Evolutionary conservation across 176 grass and related monocot species (phyloP), one percentile per base, ranked within the genome.

Genomic region (Oryza nivara): DNA sequence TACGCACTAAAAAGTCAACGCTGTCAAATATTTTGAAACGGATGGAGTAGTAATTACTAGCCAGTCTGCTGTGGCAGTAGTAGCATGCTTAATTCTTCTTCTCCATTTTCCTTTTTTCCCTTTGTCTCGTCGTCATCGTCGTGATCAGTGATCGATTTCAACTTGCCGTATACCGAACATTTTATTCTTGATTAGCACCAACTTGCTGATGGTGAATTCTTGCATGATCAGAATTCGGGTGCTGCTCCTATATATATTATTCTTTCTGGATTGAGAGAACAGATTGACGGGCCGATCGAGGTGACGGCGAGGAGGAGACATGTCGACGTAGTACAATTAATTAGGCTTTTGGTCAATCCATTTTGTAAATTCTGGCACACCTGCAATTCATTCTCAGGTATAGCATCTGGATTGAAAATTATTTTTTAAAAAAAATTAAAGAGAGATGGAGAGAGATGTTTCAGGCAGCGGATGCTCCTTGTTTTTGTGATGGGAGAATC

Each of bases 221-320:
- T 45, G 30, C 30, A 32, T 32, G 61, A 79, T 80, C 40, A 84
- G 58, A 88, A 84, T 84, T 84, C 19, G 44, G 51, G 84, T 87
- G 79, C 67, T 41, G 7, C 40, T 41, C 40, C 40, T 41, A 41
- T 41, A 41, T 80, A 84, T 84, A 47, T 65, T 43, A 73, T 78
- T 80, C 75, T 74, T 47, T 48, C 61, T 78, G 74, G 68, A 74
- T 67, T 46, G 67, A 44, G 63, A 0, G 30, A 79, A 46, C 46
- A 0, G 16, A 49, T 19, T 3, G 56, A 78, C 30, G 49, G 1
- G 52, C 51, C 51, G 72, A 68, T 43, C 11, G 78, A 87, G 32
- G 35, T 61, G 78, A 77, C 51, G 36, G 26, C 9, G 13, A 75
- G 23, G 58, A 68, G 86, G 45, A 67, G 87, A 83, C 56, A 83